phyloP scores from a whole-genome alignment of 768 basidiomycete genomes.

The Lentinula edodes region DNA sequence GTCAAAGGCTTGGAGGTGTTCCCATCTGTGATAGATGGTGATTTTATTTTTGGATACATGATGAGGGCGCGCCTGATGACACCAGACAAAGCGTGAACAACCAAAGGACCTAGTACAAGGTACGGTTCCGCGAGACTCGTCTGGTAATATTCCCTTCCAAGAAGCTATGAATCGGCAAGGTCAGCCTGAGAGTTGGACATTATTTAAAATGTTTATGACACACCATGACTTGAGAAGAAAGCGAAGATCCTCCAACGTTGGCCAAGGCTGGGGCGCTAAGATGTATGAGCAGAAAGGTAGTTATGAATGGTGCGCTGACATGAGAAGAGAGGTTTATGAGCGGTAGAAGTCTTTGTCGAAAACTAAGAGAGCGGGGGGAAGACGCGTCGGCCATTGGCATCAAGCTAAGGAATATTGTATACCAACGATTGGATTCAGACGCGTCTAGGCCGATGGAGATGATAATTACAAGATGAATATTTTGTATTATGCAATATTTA shows the following conservation, averaged over 20 bases:
- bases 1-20: conserved; percentile 16
- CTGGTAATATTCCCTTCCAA: conserved; percentile 86
- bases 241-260: conserved; percentile 59
- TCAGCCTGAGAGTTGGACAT: background rate
- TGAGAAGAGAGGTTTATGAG: conserved; percentile 56
- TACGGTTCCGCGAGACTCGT: conserved; percentile 61
- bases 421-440: too few relatives aligned
- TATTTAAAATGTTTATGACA: conserved; percentile 16
- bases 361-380: background rate
- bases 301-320: conserved; percentile 69
- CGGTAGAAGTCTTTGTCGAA: conserved; percentile 9
- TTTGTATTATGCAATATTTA: too few relatives aligned
- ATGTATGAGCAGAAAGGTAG: conserved; percentile 75
- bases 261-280: conserved; percentile 70
- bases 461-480: too few relatives aligned
- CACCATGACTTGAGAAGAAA: conserved; percentile 75
- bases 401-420: too few relatives aligned
- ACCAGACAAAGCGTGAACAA: conserved; percentile 55
- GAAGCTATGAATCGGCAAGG: conserved; percentile 39
- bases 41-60: conserved; percentile 22
- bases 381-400: background rate
- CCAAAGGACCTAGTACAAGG: conserved; percentile 64
- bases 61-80: conserved; percentile 52
- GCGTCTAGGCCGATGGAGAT: too few relatives aligned
- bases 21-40: conserved; percentile 17